A percentile compares a stretch with the other conserved stretches of the same genome.
These are phyloP conservation scores for Poronia punctata DNA, from an alignment of 495 filamentous ascomycete genomes.

Conservation along the genomic window DNA sequence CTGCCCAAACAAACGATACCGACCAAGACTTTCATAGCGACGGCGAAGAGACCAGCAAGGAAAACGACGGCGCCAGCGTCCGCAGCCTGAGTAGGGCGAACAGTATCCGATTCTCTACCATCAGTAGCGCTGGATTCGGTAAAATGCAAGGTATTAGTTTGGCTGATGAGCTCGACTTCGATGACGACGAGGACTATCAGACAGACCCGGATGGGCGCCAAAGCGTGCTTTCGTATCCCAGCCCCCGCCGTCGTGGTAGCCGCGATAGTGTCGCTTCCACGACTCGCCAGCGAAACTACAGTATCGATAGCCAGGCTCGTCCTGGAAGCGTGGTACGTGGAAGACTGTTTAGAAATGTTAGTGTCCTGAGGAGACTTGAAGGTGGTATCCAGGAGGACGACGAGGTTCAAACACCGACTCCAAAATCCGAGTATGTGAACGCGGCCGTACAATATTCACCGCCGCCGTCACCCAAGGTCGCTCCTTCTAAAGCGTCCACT, in stretches of 20 bases:
- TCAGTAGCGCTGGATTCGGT: conserved; percentile 45
- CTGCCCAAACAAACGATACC: conserved; percentile 38
- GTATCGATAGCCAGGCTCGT: conserved; percentile 44
- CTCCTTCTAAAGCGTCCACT: conserved; percentile 32
- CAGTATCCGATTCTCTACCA: conserved; percentile 64
- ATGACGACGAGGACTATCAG: conserved; percentile 64
- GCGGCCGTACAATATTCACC: conserved; percentile 77
- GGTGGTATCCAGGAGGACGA: conserved; percentile 46
- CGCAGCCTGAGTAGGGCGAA: conserved; percentile 71
- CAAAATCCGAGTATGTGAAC: conserved; percentile 51
- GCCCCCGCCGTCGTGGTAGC: conserved; percentile 34
- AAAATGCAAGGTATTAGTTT: conserved; percentile 66
- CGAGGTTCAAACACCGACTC: conserved; percentile 19
- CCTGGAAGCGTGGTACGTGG: conserved; percentile 43
- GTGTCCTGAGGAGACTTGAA: conserved; percentile 44
- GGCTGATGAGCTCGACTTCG: conserved; percentile 84
- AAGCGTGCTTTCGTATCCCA: conserved; percentile 38
- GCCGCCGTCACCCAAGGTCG: conserved; percentile 61
- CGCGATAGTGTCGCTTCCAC: conserved; percentile 39
- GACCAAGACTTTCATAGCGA: conserved; percentile 40
- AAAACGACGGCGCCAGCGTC: conserved; percentile 72
- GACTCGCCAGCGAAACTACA: conserved; percentile 40
- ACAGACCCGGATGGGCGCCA: conserved; percentile 49
- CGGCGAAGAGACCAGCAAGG: conserved; percentile 46
- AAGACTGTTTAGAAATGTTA: conserved; percentile 39